A percentile compares a stretch with the other conserved stretches of the same genome.
Conservation (phyloP, 2,329 filamentous ascomycete species). For the Fusarium subglutinans region DNA sequence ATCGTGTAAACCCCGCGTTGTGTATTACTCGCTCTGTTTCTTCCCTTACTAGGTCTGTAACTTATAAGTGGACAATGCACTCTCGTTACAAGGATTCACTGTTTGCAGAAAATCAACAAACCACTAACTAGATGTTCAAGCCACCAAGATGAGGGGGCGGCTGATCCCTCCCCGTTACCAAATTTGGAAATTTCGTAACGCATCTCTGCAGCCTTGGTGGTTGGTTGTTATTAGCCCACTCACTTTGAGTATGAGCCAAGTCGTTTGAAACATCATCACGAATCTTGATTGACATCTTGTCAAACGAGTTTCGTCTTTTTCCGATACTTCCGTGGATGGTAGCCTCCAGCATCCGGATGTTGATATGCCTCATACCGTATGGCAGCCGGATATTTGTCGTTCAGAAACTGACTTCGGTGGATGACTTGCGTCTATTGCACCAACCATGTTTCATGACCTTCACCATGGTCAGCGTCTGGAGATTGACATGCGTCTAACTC, state of each 20-base stretch:
- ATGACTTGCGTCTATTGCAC: slow-evolving; percentile 3
- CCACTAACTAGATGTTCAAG: background rate
- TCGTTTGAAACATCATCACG: background rate
- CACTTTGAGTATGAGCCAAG: background rate
- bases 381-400: background rate
- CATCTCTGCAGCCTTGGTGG: slow-evolving; percentile 1
- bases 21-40: background rate
- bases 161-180: slow-evolving; percentile 5
- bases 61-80: background rate
- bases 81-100: background rate
- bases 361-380: background rate
- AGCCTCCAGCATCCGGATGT: slow-evolving; percentile 1
- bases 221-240: slow-evolving; percentile 2
- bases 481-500: slow-evolving; percentile 21
- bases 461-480: slow-evolving; percentile 34
- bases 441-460: slow-evolving; percentile 15
- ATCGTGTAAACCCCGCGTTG: slow-evolving; percentile 17
- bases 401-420: slow-evolving; percentile 1
- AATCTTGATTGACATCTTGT: background rate
- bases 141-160: slow-evolving; percentile 15
- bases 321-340: background rate
- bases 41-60: background rate
- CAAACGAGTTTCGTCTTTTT: slow-evolving; percentile 1
- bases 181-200: slow-evolving; percentile 6
- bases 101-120: background rate